A percentile compares a stretch with the other conserved stretches of the same genome.
phyloP scores from a whole-genome alignment of 164 flowering plant genomes.

The Vitis cinerea region DNA sequence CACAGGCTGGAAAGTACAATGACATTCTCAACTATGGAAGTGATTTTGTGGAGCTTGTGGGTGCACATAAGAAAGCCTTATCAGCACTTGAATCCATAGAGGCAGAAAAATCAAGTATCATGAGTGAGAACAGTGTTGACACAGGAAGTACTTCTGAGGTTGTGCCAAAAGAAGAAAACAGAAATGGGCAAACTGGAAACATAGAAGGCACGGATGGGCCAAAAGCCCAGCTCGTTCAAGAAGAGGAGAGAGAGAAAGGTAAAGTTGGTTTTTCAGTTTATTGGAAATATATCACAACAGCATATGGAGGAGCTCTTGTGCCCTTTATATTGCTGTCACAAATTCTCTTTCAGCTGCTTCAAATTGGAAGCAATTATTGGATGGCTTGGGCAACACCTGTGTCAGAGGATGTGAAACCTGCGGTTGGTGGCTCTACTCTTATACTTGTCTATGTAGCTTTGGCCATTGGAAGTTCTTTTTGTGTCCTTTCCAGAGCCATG shows the following conservation, averaged over 20 bases:
- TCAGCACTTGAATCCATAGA: constrained; percentile 34
- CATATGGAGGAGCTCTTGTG: constrained; percentile 58
- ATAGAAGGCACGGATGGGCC: constrained; percentile 26
- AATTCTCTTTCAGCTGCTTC: constrained; percentile 49
- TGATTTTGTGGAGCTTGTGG: constrained; percentile 70
- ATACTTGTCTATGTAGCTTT: constrained; percentile 51
- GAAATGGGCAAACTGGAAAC: constrained; percentile 18
- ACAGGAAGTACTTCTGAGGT: neutral
- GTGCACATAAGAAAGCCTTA: constrained; percentile 63
- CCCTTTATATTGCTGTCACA: constrained; percentile 49
- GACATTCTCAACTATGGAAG: constrained; percentile 56
- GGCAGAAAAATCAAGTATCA: constrained; percentile 3
- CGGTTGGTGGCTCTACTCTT: constrained; percentile 36
- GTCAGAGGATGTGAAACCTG: constrained; percentile 36
- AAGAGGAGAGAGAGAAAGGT: constrained; percentile 82
- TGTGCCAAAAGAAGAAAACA: constrained; percentile 22
- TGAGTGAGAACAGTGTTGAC: constrained; percentile 10
- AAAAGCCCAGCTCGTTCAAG: constrained; percentile 61
- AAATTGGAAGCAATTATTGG: constrained; percentile 77
- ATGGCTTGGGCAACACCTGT: constrained; percentile 75
- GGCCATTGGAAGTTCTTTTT: constrained; percentile 51
- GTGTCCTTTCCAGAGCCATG: constrained; percentile 42
- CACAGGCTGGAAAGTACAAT: constrained; percentile 65
- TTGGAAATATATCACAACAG: constrained; percentile 58
- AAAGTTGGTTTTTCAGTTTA: constrained; percentile 60